These are phyloP conservation scores for Lasiodiplodia theobromae DNA, from an alignment of 2,329 filamentous ascomycete genomes.

Conservation along the genomic window DNA sequence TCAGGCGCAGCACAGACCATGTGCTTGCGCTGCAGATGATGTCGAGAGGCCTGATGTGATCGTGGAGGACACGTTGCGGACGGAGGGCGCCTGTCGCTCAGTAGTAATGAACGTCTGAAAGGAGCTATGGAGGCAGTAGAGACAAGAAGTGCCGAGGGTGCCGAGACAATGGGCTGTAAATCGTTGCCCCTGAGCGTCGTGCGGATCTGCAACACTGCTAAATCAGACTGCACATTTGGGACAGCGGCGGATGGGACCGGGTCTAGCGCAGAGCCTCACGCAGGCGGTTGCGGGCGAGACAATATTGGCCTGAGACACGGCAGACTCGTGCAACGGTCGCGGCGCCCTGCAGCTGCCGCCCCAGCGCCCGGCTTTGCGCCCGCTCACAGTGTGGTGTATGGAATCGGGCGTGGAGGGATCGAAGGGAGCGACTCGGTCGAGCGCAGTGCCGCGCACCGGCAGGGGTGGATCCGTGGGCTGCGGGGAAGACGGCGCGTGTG, in stretches of 20 bases:
- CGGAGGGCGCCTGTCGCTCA: too few relatives aligned
- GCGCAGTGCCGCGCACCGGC: neutral
- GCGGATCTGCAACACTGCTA: neutral
- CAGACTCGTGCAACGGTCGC: neutral
- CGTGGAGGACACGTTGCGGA: neutral
- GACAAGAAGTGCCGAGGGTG: neutral
- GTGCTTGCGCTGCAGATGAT: neutral
- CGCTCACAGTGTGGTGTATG: neutral
- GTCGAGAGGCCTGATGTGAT: neutral
- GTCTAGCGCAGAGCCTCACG: neutral
- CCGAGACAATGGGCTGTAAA: neutral
- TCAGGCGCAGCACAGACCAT: neutral
- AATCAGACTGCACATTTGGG: neutral
- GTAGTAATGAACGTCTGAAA: neutral
- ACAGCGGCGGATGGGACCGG: neutral
- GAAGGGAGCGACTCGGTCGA: neutral
- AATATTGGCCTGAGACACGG: neutral
- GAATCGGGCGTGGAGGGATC: neutral
- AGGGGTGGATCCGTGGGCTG: constrained; percentile 8
- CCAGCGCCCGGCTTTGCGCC: too few relatives aligned
- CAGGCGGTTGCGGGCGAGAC: neutral
- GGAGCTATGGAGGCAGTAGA: neutral
- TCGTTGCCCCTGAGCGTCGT: neutral
- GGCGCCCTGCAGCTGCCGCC: too few relatives aligned
- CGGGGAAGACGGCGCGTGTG: constrained; percentile 2